Conservation (phyloP, 768 basidiomycete species). For the Trametes meyenii region DNA sequence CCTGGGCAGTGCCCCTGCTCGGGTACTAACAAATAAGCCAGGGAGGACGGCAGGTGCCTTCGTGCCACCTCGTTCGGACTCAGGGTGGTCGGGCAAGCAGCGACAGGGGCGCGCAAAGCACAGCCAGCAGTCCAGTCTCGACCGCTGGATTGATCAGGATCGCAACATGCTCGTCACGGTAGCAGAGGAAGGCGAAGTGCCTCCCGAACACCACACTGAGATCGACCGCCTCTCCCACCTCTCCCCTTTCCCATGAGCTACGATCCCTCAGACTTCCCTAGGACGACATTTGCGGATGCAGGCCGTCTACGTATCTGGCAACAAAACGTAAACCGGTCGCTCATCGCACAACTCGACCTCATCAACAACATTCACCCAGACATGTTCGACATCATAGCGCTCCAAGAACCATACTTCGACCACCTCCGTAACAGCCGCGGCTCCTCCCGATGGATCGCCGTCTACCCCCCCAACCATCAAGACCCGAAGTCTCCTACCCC, state of each 20-base stretch:
- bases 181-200: not conserved
- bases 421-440: not conserved
- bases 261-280: not conserved
- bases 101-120: not conserved
- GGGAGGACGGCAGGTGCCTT: not conserved
- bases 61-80: not conserved
- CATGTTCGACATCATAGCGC: constrained; percentile 36
- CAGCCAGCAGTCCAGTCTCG: not conserved
- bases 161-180: not conserved
- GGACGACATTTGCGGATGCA: not conserved
- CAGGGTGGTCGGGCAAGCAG: not conserved
- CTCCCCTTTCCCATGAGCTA: not conserved
- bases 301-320: constrained; percentile 29
- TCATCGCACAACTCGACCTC: constrained; percentile 20
- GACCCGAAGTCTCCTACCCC: not conserved
- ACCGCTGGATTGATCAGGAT: not conserved
- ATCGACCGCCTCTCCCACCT: not conserved
- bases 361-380: constrained; percentile 10
- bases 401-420: constrained; percentile 46
- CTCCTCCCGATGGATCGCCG: constrained; percentile 11
- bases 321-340: constrained; percentile 35
- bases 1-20: not conserved
- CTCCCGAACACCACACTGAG: not conserved
- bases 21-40: not conserved
- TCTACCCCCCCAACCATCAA: constrained; percentile 33